phyloP scores from a whole-genome alignment of 768 basidiomycete species.

The Mycena vitilis region DNA sequence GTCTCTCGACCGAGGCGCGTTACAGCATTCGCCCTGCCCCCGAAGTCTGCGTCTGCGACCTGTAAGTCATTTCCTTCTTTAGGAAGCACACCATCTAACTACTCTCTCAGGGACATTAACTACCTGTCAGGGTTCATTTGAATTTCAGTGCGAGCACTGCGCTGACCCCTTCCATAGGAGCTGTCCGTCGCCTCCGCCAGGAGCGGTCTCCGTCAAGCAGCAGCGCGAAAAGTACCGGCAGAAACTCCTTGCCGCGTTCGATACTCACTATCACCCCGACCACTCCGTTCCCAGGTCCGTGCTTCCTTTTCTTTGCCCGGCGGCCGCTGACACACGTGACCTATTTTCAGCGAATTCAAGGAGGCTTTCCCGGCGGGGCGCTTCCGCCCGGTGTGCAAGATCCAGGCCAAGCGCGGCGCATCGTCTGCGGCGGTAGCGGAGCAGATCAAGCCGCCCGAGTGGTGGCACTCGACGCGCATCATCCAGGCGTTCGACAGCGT shows the following conservation, averaged over 20 bases:
- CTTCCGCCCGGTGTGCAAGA: slow-evolving; percentile 92
- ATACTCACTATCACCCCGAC: slow-evolving; percentile 90
- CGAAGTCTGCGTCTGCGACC: slow-evolving; percentile 89
- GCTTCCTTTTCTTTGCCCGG: not conserved
- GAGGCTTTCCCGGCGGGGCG: slow-evolving; percentile 94
- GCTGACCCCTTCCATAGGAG: slow-evolving; percentile 55
- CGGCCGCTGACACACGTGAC: slow-evolving; percentile 21
- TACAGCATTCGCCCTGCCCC: slow-evolving; percentile 79
- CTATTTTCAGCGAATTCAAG: slow-evolving; percentile 81
- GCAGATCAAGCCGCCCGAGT: slow-evolving; percentile 88
- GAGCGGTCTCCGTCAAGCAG: slow-evolving; percentile 79
- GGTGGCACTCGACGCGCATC: slow-evolving; percentile 95
- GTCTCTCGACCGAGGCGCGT: slow-evolving; percentile 85
- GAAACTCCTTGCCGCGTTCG: slow-evolving; percentile 80
- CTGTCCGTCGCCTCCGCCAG: slow-evolving; percentile 83
- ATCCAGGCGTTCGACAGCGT: slow-evolving; percentile 92
- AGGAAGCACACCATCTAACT: slow-evolving; percentile 11
- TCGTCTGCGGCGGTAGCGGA: slow-evolving; percentile 88
- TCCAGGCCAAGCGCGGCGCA: slow-evolving; percentile 85
- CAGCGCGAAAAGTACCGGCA: slow-evolving; percentile 86
- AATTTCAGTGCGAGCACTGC: slow-evolving; percentile 26
- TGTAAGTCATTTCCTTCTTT: slow-evolving; percentile 60
- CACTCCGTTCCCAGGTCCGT: slow-evolving; percentile 79
- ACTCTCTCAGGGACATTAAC: slow-evolving; percentile 73
- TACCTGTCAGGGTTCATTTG: slow-evolving; percentile 65